Evolutionary conservation across 1,284 basidiomycete species (phyloP).

Genomic region (Porogramme epimiltina): DNA sequence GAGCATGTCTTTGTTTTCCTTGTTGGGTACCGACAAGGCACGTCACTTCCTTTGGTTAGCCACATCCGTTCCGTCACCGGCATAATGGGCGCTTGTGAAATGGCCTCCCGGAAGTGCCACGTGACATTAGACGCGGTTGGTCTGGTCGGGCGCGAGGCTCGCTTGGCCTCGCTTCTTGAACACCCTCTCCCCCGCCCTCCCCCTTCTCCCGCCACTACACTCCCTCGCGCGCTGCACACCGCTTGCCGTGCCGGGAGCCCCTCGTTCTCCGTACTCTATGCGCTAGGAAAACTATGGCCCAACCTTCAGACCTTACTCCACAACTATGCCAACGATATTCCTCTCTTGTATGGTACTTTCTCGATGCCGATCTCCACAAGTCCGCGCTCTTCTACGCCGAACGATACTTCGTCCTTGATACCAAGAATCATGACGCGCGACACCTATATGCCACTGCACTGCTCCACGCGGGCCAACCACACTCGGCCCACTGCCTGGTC

Average conservation of each 20-base stretch:
- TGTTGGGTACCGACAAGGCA: neutral
- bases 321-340: slow-evolving; percentile 68
- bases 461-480: slow-evolving; percentile 71
- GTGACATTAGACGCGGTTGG: slow-evolving; percentile 28
- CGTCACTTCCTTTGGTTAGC: slow-evolving; percentile 17
- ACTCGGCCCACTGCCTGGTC: slow-evolving; percentile 77
- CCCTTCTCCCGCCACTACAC: slow-evolving; percentile 14
- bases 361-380: slow-evolving; percentile 74
- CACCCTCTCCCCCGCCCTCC: neutral
- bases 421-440: slow-evolving; percentile 75
- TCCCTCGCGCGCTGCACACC: slow-evolving; percentile 6
- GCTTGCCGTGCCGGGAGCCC: slow-evolving; percentile 5
- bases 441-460: slow-evolving; percentile 84
- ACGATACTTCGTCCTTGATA: slow-evolving; percentile 70
- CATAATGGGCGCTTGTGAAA: slow-evolving; percentile 1
- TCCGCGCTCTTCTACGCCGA: slow-evolving; percentile 84
- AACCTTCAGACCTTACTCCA: slow-evolving; percentile 44
- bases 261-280: slow-evolving; percentile 20
- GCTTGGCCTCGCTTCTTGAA: slow-evolving; percentile 13
- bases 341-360: slow-evolving; percentile 72
- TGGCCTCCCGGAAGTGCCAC: slow-evolving; percentile 2
- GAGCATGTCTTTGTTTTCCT: neutral
- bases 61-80: slow-evolving; percentile 6
- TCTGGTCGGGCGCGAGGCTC: slow-evolving; percentile 15
- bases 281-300: slow-evolving; percentile 43